These are phyloP conservation scores for Rhizopus microsporus DNA, from an alignment of 371 early-diverging fungal genomes.

Conservation along the genomic window DNA sequence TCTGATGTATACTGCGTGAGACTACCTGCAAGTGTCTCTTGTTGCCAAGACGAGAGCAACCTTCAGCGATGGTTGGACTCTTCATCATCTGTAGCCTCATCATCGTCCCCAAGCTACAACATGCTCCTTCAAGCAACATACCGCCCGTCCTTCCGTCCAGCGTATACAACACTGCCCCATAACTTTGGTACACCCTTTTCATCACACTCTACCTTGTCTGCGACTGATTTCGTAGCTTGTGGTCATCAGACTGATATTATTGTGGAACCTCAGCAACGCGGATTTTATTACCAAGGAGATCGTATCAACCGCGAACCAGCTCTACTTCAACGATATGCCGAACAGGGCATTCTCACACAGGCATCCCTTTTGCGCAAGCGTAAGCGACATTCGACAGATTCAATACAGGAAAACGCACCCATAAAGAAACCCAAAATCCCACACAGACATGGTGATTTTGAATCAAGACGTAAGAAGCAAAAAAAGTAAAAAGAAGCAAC, in stretches of 20 bases:
- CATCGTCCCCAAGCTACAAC: not conserved
- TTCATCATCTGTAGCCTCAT: not conserved
- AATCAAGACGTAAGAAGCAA: constrained; percentile 44
- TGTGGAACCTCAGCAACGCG: constrained; percentile 48
- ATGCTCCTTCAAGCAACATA: not conserved
- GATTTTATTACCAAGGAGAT: constrained; percentile 49
- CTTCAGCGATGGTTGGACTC: not conserved
- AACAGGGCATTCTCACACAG: constrained; percentile 47
- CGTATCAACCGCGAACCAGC: constrained; percentile 44
- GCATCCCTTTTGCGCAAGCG: constrained; percentile 47
- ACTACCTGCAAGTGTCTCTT: constrained; percentile 28
- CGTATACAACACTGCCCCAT: not conserved
- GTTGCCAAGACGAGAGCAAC: constrained; percentile 12
- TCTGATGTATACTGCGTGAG: constrained; percentile 27
- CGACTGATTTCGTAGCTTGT: not conserved
- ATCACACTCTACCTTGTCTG: not conserved
- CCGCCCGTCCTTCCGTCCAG: not conserved
- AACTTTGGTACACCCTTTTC: not conserved
- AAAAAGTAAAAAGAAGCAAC: not conserved
- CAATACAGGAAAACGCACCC: constrained; percentile 21
- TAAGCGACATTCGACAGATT: constrained; percentile 39
- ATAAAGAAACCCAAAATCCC: constrained; percentile 52
- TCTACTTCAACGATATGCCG: constrained; percentile 44
- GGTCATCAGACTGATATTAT: constrained; percentile 7
- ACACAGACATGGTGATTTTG: constrained; percentile 54